Percentiles rank a stretch among this genome's conserved stretches.
Evolutionary conservation across 768 basidiomycete genomes (phyloP).

Genomic region (Lactarius akahatsu): DNA sequence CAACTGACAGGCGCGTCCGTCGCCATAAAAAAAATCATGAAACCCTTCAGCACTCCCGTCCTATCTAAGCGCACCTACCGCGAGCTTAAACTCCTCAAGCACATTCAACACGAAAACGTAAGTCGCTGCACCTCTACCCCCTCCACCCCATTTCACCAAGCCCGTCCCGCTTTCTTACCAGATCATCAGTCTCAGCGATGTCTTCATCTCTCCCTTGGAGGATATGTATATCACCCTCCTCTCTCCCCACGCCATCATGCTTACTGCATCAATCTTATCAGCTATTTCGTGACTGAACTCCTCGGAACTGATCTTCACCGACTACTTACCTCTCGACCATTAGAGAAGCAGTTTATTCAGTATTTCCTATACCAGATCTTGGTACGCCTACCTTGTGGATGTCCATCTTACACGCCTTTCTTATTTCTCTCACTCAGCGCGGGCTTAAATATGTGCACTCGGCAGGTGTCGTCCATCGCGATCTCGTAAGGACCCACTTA

Average conservation of each 20-base stretch:
- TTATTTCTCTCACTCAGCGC: slow-evolving; percentile 51
- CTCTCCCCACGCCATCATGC: background rate
- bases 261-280: slow-evolving; percentile 35
- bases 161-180: slow-evolving; percentile 35
- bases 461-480: slow-evolving; percentile 97
- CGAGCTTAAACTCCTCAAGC: slow-evolving; percentile 96
- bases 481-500: slow-evolving; percentile 60
- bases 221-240: slow-evolving; percentile 66
- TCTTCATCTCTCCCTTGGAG: slow-evolving; percentile 99
- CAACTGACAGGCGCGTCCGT: slow-evolving; percentile 92
- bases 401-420: slow-evolving; percentile 7
- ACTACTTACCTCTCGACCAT: slow-evolving; percentile 89
- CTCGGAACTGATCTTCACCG: slow-evolving; percentile 98
- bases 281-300: slow-evolving; percentile 98
- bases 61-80: slow-evolving; percentile 96
- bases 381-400: slow-evolving; percentile 45
- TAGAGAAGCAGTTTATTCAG: slow-evolving; percentile 99
- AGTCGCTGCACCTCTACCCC: slow-evolving; percentile 34
- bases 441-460: slow-evolving; percentile 99
- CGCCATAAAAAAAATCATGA: slow-evolving; percentile 99
- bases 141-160: slow-evolving; percentile 9
- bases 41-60: slow-evolving; percentile 99
- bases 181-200: slow-evolving; percentile 98
- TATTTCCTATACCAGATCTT: slow-evolving; percentile 99
- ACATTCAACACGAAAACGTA: slow-evolving; percentile 98